phyloP scores from a whole-genome alignment of 495 filamentous ascomycete genomes.

The Aspergillus homomorphus region DNA sequence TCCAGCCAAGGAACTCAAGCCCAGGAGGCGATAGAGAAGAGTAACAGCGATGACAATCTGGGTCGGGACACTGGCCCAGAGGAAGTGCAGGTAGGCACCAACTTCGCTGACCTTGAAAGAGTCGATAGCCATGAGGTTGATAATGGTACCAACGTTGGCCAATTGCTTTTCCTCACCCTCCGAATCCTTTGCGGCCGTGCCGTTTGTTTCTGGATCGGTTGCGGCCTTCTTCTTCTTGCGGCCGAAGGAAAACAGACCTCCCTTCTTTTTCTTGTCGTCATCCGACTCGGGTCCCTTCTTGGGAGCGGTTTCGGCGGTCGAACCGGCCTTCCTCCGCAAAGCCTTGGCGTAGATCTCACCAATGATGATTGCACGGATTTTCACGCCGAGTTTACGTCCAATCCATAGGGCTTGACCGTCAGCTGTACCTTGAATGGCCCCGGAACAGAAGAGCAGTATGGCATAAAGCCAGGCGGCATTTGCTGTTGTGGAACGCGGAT shows the following conservation, averaged over 20 bases:
- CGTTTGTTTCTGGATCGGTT: slow-evolving; percentile 32
- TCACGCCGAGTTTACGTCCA: slow-evolving; percentile 90
- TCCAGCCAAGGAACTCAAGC: slow-evolving; percentile 89
- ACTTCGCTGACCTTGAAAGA: slow-evolving; percentile 97
- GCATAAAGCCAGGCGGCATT: slow-evolving; percentile 98
- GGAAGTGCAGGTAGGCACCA: slow-evolving; percentile 85
- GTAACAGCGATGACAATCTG: slow-evolving; percentile 71
- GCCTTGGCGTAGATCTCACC: slow-evolving; percentile 98
- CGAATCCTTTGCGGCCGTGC: slow-evolving; percentile 35
- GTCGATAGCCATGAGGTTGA: slow-evolving; percentile 98
- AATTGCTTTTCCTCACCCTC: slow-evolving; percentile 58
- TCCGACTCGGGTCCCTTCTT: slow-evolving; percentile 37
- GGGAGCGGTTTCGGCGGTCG: slow-evolving; percentile 57
- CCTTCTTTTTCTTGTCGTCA: slow-evolving; percentile 47
- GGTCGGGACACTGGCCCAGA: slow-evolving; percentile 81
- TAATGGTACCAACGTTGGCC: slow-evolving; percentile 92
- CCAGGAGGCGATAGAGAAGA: slow-evolving; percentile 85
- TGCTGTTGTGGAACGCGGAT: slow-evolving; percentile 69
- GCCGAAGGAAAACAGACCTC: slow-evolving; percentile 50
- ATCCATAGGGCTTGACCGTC: slow-evolving; percentile 90
- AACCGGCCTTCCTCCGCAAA: slow-evolving; percentile 83
- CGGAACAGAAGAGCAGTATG: slow-evolving; percentile 78
- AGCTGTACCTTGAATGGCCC: slow-evolving; percentile 70
- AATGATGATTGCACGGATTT: slow-evolving; percentile 88
- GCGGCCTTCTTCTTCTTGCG: slow-evolving; percentile 56